Evolutionary conservation across 1,284 basidiomycete species (phyloP), one percentile per base, ranked within the genome.

Genomic region (Tetrapyrgos nigripes): DNA sequence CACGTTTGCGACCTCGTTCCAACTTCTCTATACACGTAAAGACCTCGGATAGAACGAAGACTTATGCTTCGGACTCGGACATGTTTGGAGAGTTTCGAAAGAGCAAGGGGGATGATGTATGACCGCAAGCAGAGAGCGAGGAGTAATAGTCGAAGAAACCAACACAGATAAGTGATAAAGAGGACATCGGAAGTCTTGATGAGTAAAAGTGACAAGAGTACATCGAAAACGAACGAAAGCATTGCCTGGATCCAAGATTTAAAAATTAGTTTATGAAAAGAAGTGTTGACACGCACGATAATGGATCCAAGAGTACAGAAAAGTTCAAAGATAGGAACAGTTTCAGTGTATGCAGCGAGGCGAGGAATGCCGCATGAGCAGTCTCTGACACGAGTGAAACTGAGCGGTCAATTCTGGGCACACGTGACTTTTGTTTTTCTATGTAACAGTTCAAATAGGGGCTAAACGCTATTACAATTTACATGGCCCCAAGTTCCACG

Each of bases 1-100:
- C 83, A 82, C 40, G 80, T 84, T 54, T 79, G 75, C 52, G 70
- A 73, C 43, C 85, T 84, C 43, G 76, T 77, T 50, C 83, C 80
- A 58, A 53, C 44, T 31, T 43, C 29, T 45, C 33, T 54, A 44
- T 23, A 46, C 23, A 91, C 80, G 72, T 88, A 91, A 35, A 92
- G 76, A 24, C 91, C 90, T 48, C 88, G 85, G 62, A 92, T 84
- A 24, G 91, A 92, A 53, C 88, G 83, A 44, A 90, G 74, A 68
- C 91, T 92, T 57, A 92, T 80, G 67, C 87, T 91, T 44, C 85
- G 82, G 28, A 91, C 79, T 21, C 84, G 84, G 59, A 92, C 75
- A 63, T 84, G 87, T 49, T 78, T 80, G 10, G 87, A 88, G 57
- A 86, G 73, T 40, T 79, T 78, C 49, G 79, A 76, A 26, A 92